A percentile compares a stretch with the other conserved stretches of the same genome.
These are phyloP conservation scores for Epichloe sylvatica DNA, from an alignment of 2,329 filamentous ascomycete genomes.

Conservation along the genomic window DNA sequence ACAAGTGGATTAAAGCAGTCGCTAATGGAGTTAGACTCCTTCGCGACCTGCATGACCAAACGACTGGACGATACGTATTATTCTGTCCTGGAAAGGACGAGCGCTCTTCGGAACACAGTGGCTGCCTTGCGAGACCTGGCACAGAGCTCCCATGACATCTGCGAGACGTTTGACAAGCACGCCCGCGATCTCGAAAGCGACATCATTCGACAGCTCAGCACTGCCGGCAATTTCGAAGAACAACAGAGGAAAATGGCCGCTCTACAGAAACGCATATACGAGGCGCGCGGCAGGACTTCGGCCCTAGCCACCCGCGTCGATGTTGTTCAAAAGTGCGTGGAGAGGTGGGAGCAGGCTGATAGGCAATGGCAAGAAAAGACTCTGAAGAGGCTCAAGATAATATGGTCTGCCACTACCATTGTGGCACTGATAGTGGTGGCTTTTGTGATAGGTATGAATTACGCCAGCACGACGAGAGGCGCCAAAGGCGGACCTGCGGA, in stretches of 20 bases:
- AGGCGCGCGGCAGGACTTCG: conserved; percentile 45
- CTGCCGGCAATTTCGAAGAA: conserved; percentile 46
- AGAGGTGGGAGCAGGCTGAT: conserved; percentile 54
- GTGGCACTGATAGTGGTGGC: conserved; percentile 34
- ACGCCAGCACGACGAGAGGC: conserved; percentile 5
- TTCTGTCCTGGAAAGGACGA: conserved; percentile 54
- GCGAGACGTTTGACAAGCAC: conserved; percentile 45
- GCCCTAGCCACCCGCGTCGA: conserved; percentile 50
- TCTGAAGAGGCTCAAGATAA: conserved; percentile 43
- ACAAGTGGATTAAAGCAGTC: conserved; percentile 37
- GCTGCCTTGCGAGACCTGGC: conserved; percentile 53
- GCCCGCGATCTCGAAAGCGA: conserved; percentile 46
- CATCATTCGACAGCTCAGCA: conserved; percentile 43
- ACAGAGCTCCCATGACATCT: conserved; percentile 42
- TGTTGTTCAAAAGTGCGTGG: conserved; percentile 47
- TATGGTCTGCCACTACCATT: conserved; percentile 46
- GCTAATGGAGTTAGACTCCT: conserved; percentile 38
- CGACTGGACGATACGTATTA: conserved; percentile 64
- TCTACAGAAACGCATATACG: conserved; percentile 47
- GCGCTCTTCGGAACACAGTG: conserved; percentile 49
- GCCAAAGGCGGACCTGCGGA: neutral
- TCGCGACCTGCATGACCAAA: conserved; percentile 48
- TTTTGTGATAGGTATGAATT: conserved; percentile 22
- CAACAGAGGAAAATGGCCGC: conserved; percentile 50
- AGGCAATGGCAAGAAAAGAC: conserved; percentile 54